Conservation (phyloP, 1,139 yeast species). For the Kazachstania sp. region DNA sequence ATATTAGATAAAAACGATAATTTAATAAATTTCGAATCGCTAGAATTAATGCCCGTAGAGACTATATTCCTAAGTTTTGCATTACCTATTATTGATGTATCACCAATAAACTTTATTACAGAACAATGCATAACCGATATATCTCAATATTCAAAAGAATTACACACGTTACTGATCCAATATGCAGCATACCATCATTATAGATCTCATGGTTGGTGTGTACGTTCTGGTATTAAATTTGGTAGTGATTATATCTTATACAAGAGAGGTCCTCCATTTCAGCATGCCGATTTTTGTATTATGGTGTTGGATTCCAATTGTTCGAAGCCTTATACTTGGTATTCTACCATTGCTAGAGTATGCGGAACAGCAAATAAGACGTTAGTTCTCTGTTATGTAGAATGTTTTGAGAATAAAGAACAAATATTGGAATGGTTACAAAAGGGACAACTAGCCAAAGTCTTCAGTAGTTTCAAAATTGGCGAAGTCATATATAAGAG, state of each 20-base stretch:
- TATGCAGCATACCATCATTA: conserved; percentile 82
- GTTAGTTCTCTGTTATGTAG: conserved; percentile 60
- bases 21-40: conserved; percentile 46
- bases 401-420: conserved; percentile 37
- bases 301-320: conserved; percentile 42
- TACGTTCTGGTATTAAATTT: conserved; percentile 81
- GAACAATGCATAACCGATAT: conserved; percentile 5
- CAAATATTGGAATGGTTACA: conserved; percentile 24
- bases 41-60: conserved; percentile 73
- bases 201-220: conserved; percentile 92
- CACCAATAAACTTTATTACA: conserved; percentile 12
- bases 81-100: conserved; percentile 31
- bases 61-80: conserved; percentile 56
- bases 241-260: conserved; percentile 78
- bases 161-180: conserved; percentile 16
- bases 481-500: conserved; percentile 63
- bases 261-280: conserved; percentile 88
- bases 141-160: conserved; percentile 4
- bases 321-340: conserved; percentile 27
- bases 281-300: conserved; percentile 82
- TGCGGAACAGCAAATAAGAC: conserved; percentile 82
- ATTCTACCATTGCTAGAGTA: conserved; percentile 62
- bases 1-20: conserved; percentile 34
- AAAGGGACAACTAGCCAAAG: conserved; percentile 24
- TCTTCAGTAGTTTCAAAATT: conserved; percentile 39